Conservation (phyloP, 352 stramenopile genomes). For the Peronospora destructor region DNA sequence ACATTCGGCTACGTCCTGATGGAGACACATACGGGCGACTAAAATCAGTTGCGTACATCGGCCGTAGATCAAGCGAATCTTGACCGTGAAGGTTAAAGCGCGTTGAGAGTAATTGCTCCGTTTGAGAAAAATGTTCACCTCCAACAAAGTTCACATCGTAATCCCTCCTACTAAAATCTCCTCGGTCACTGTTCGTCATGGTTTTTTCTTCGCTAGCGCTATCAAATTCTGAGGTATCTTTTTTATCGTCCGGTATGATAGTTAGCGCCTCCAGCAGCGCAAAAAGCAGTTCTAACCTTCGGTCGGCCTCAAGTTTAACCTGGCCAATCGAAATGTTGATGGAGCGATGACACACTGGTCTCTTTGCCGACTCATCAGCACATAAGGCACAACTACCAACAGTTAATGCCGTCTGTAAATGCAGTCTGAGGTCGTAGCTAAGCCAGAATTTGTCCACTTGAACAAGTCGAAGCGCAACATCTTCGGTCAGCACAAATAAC, state of each 20-base stretch:
- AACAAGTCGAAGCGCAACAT: slow-evolving; percentile 78
- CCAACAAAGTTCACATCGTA: slow-evolving; percentile 31
- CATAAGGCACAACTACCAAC: slow-evolving; percentile 50
- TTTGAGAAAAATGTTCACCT: slow-evolving; percentile 30
- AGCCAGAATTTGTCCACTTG: slow-evolving; percentile 79
- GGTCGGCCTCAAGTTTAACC: slow-evolving; percentile 82
- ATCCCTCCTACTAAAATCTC: slow-evolving; percentile 13
- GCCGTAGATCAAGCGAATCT: slow-evolving; percentile 41
- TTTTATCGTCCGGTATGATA: slow-evolving; percentile 23
- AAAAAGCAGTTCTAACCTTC: slow-evolving; percentile 73
- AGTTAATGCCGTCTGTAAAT: slow-evolving; percentile 35
- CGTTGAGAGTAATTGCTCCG: slow-evolving; percentile 58
- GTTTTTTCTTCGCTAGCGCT: slow-evolving; percentile 31
- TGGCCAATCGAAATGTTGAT: slow-evolving; percentile 64
- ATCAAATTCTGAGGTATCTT: slow-evolving; percentile 23
- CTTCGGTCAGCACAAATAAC: slow-evolving; percentile 78
- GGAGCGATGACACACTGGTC: slow-evolving; percentile 52
- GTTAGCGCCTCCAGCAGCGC: slow-evolving; percentile 66
- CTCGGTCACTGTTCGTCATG: slow-evolving; percentile 21
- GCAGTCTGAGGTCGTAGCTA: slow-evolving; percentile 63
- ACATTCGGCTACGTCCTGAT: slow-evolving; percentile 57
- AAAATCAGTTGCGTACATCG: slow-evolving; percentile 67
- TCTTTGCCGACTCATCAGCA: slow-evolving; percentile 50
- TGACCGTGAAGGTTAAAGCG: slow-evolving; percentile 55
- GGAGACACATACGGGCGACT: slow-evolving; percentile 43